These are phyloP conservation scores for Manihot esculenta DNA, from an alignment of 441 rosid species.

Conservation along the genomic window DNA sequence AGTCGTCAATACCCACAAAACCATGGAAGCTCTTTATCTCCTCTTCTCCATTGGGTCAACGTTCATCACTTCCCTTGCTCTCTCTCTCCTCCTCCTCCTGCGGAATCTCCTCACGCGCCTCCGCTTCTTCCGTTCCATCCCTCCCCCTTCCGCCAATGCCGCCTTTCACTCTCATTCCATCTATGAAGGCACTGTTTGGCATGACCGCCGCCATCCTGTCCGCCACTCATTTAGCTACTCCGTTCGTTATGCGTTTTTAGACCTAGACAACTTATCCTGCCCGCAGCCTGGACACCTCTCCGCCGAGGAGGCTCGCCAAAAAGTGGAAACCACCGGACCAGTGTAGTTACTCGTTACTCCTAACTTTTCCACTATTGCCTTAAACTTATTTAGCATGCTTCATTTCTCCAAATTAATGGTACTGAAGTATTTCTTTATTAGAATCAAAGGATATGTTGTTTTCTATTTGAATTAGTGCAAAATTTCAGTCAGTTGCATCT, in stretches of 20 bases:
- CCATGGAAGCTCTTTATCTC: conserved; percentile 59
- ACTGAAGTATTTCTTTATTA: background rate
- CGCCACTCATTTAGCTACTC: conserved; percentile 65
- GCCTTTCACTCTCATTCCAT: conserved; percentile 29
- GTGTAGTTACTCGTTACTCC: conserved; percentile 37
- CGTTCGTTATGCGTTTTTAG: conserved; percentile 77
- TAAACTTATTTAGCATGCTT: background rate
- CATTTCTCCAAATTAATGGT: background rate
- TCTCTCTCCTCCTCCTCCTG: conserved; percentile 55
- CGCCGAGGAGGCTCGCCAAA: conserved; percentile 58
- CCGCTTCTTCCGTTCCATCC: conserved; percentile 18
- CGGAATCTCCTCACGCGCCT: conserved; percentile 39
- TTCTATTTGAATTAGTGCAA: no score
- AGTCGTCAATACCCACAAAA: background rate
- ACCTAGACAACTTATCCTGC: conserved; percentile 50
- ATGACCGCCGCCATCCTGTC: conserved; percentile 79
- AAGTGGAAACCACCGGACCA: conserved; percentile 58
- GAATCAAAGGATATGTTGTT: background rate
- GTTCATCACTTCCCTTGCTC: conserved; percentile 39
- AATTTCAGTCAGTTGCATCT: no score
- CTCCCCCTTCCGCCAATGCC: conserved; percentile 11
- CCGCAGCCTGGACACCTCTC: conserved; percentile 65
- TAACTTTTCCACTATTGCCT: background rate
- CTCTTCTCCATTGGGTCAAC: conserved; percentile 48
- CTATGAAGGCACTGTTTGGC: conserved; percentile 85